These are phyloP conservation scores for Penstemon eatonii DNA, from an alignment of 257 asterid genomes.

Conservation along the genomic window DNA sequence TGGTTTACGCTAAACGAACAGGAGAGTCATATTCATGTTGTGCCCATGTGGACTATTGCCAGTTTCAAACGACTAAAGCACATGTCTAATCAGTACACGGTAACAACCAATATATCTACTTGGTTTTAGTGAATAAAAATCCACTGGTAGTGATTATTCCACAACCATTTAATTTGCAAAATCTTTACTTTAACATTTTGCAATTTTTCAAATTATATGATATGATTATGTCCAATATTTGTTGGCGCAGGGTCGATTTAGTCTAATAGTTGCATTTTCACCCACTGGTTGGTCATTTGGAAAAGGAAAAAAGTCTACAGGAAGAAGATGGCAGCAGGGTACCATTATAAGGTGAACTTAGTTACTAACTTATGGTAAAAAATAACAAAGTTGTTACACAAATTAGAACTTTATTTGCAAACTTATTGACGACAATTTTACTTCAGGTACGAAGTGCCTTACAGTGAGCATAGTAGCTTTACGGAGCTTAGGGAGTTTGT, in stretches of 20 bases:
- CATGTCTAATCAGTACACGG: constrained; percentile 72
- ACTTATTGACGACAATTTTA: not conserved
- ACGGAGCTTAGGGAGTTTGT: constrained; percentile 83
- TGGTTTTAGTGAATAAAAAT: not conserved
- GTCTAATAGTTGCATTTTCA: constrained; percentile 76
- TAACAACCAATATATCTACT: constrained; percentile 26
- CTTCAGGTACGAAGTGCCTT: constrained; percentile 92
- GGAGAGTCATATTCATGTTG: constrained; percentile 93
- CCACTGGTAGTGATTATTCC: not conserved
- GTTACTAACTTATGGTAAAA: not conserved
- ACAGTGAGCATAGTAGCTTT: constrained; percentile 93
- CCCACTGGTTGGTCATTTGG: constrained; percentile 98
- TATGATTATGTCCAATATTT: constrained; percentile 7
- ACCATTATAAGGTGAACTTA: constrained; percentile 75
- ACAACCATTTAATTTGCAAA: not conserved
- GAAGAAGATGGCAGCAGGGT: constrained; percentile 94
- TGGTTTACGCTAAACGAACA: constrained; percentile 79
- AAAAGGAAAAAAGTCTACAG: constrained; percentile 83
- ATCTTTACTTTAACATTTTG: not conserved
- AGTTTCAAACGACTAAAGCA: constrained; percentile 81
- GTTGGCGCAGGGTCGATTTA: constrained; percentile 57
- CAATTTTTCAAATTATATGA: not conserved
- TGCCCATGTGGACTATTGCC: constrained; percentile 92
- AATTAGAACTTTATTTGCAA: not conserved
- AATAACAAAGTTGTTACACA: not conserved